Base-by-base conservation (phyloP, 2,329 filamentous ascomycete genomes). In the Aureobasidium leucospermi region DNA sequence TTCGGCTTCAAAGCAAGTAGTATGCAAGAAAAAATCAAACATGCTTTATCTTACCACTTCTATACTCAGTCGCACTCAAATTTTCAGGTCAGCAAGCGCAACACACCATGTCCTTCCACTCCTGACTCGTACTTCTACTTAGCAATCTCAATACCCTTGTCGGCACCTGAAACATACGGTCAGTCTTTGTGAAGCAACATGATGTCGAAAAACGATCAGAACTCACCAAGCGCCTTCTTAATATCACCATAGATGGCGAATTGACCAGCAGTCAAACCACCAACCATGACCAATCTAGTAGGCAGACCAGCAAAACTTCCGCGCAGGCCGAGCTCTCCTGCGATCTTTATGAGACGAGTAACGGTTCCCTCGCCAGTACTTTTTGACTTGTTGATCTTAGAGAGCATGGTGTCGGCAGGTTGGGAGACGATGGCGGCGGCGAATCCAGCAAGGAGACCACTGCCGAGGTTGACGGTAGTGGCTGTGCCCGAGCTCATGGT, bases 341-440 rank as follows among this genome's bases (percentile, higher is more conserved):
- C 88, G 71, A 95, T 95, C 86, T 94, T 94, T 81, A 93, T 80
- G 71, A 95, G 79, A 76, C 90, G 87, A 75, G 80, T 82, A 72
- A 83, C 83, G 69, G 88, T 94, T 71, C 90, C 85, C 81, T 95
- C 89, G 81, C 90, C 90, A 66, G 90, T 80, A 78, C 88, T 90
- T 81, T 90, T 86, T 78, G 88, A 90, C 88, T 94, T 94, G 88
- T 95, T 95, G 83, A 95, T 94, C 85, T 93, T 93, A 79, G 84
- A 88, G 65, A 95, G 86, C 90, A 95, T 95, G 73, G 90, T 95
- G 76, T 95, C 90, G 74, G 90, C 90, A 68, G 90, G 90, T 80
- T 95, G 90, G 64, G 90, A 95, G 74, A 95, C 83, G 69, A 93
- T 75, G 73, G 90, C 90, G 69, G 90, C 90, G 70, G 89, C 90